Base-by-base conservation (phyloP, 345 rosid species). In the Corymbia maculata region DNA sequence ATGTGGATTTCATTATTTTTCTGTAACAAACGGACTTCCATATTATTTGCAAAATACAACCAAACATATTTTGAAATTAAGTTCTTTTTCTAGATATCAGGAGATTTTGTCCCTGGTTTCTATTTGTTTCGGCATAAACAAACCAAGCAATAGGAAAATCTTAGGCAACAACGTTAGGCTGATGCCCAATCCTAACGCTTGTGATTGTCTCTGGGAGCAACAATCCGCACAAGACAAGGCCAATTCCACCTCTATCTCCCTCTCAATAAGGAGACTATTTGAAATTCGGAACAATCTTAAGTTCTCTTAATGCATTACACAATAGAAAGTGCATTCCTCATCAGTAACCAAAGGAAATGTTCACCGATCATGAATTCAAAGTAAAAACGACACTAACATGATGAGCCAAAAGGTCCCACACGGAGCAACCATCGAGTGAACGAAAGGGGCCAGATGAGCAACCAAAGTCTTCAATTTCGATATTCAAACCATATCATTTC, bases 1-100 rank as follows among this genome's bases (percentile, higher is more conserved):
- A 52, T 16, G 55, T 15, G 55, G 7, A 52, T 0, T 57, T 22
- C n/a, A 9, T 57, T 24, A 4, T 1, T 57, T 57, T 57, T 13
- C 0, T 9, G 6, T 9, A 57, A 24, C n/a, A 24, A 22, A 57
- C 3, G n/a, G 3, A 10, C 6, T 57, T 24, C 14, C 0, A 12
- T 57, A 57, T 9, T 24, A 24, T 51, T 9, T 24, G 64, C 13
- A 57, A 24, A 57, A 57, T 57, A 57, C 64, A 55, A 55, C 61
- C 12, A 55, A 51, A 12, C 4, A 16, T 55, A 55, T 26, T 55
- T 22, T 55, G 64, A n/a, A n/a, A n/a, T n/a, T n/a, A 57, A 57
- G 13, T 24, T 57, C 2, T 57, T 22, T 57, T 57, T 26, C n/a
- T 9, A 57, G 13, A 57, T 24, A n/a, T n/a, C n/a, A n/a, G n/a